A percentile compares a stretch with the other conserved stretches of the same genome.
phyloP scores from a whole-genome alignment of 148 eudicot species.

The Vaccinium corymbosum region DNA sequence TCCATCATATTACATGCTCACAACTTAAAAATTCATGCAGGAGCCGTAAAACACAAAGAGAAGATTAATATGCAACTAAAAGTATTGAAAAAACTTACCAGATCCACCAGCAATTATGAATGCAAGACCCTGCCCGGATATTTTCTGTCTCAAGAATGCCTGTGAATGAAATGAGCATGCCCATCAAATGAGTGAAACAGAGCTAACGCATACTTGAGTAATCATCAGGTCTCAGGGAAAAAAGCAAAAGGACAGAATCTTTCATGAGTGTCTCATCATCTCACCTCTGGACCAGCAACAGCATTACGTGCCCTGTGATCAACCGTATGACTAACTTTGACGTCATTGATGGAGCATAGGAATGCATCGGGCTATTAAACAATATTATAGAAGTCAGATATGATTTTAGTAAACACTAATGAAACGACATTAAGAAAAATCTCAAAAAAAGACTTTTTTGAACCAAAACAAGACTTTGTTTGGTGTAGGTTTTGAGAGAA shows the following conservation, averaged over 20 bases:
- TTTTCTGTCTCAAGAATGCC: slow-evolving; percentile 88
- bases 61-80: background rate
- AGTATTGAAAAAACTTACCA: slow-evolving; percentile 44
- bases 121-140: slow-evolving; percentile 95
- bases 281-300: slow-evolving; percentile 71
- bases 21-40: no score
- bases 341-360: slow-evolving; percentile 92
- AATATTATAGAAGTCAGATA: slow-evolving; percentile 14
- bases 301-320: slow-evolving; percentile 80
- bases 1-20: no score
- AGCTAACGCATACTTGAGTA: background rate
- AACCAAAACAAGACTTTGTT: no score
- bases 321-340: slow-evolving; percentile 69
- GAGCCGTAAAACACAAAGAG: no score
- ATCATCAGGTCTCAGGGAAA: background rate
- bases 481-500: no score
- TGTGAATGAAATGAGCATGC: slow-evolving; percentile 31
- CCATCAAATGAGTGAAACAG: background rate
- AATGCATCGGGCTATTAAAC: slow-evolving; percentile 93
- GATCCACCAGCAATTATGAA: slow-evolving; percentile 97
- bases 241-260: background rate
- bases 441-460: no score
- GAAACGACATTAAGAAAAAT: no score
- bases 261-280: slow-evolving; percentile 8
- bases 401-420: background rate